A percentile compares a stretch with the other conserved stretches of the same genome.
Conservation (phyloP, 169 alveolate genomes). For the Eimeria necatrix region DNA sequence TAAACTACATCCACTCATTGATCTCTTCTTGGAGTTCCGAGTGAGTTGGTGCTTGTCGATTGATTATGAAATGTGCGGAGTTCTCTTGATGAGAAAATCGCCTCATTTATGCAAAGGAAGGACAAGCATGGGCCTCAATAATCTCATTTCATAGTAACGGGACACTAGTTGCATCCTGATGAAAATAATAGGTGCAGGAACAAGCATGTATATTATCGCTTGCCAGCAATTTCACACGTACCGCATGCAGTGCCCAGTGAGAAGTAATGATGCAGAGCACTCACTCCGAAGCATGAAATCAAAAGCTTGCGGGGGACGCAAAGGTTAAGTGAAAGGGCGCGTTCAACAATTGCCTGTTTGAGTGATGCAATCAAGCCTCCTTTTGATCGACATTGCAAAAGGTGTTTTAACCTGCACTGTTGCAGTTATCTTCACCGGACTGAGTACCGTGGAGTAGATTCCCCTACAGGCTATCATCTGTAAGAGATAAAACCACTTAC, state of each 20-base stretch:
- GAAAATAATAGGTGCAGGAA: not conserved
- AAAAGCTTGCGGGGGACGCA: not conserved
- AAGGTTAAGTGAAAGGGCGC: not conserved
- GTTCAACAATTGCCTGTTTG: no score
- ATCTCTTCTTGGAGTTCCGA: slow-evolving; percentile 33
- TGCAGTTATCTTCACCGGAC: slow-evolving; percentile 62
- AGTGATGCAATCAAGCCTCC: not conserved
- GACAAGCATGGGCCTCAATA: not conserved
- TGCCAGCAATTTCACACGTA: not conserved
- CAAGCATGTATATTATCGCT: not conserved
- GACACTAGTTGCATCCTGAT: not conserved
- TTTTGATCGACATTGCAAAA: not conserved
- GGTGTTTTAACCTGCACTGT: no score
- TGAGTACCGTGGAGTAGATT: slow-evolving; percentile 26
- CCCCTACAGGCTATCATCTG: slow-evolving; percentile 55
- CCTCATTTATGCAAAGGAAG: not conserved
- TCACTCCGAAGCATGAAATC: not conserved
- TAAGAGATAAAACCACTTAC: not conserved
- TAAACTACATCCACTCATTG: slow-evolving; percentile 10
- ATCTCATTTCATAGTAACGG: not conserved
- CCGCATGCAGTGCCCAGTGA: not conserved
- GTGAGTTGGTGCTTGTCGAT: not conserved
- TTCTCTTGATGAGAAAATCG: not conserved
- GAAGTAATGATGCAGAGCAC: not conserved
- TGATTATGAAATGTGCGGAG: no score